Conservation (phyloP, 2,329 filamentous ascomycete species). For the Colletotrichum cuscutae region DNA sequence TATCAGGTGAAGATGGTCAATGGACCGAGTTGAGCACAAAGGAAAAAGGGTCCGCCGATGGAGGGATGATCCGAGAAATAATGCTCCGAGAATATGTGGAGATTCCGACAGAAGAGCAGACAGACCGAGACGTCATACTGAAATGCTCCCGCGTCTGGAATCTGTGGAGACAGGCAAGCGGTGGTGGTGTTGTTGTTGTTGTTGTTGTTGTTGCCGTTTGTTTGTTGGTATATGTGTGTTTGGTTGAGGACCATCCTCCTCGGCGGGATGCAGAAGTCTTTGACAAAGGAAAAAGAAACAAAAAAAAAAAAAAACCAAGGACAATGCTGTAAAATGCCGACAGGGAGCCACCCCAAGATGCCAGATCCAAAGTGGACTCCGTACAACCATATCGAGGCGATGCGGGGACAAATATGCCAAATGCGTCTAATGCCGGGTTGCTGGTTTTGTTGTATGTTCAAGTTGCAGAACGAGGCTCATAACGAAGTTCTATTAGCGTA, state of each 20-base stretch:
- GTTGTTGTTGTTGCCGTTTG: neutral
- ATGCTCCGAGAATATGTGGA: constrained; percentile 24
- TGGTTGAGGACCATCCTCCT: neutral
- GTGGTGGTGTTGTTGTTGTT: neutral
- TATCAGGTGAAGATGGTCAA: constrained; percentile 34
- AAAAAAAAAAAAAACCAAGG: constrained; percentile 34
- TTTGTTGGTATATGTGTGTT: neutral
- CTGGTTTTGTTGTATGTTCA: constrained; percentile 31
- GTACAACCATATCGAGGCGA: constrained; percentile 39
- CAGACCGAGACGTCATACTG: constrained; percentile 27
- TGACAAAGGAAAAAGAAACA: constrained; percentile 36
- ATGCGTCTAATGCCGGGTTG: constrained; percentile 40
- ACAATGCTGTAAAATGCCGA: constrained; percentile 35
- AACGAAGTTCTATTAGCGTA: constrained; percentile 34
- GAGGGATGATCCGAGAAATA: constrained; percentile 15
- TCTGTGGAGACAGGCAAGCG: constrained; percentile 19
- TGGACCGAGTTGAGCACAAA: constrained; percentile 31
- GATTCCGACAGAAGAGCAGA: constrained; percentile 12
- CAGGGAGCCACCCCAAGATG: constrained; percentile 36
- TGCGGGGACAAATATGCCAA: constrained; percentile 40
- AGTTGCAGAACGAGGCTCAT: constrained; percentile 32
- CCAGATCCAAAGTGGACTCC: constrained; percentile 41
- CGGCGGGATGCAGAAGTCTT: constrained; percentile 31
- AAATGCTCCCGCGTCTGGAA: constrained; percentile 29
- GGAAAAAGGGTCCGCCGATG: constrained; percentile 30